phyloP scores from a whole-genome alignment of 148 eudicot genomes.

The Suaeda aralocaspica region DNA sequence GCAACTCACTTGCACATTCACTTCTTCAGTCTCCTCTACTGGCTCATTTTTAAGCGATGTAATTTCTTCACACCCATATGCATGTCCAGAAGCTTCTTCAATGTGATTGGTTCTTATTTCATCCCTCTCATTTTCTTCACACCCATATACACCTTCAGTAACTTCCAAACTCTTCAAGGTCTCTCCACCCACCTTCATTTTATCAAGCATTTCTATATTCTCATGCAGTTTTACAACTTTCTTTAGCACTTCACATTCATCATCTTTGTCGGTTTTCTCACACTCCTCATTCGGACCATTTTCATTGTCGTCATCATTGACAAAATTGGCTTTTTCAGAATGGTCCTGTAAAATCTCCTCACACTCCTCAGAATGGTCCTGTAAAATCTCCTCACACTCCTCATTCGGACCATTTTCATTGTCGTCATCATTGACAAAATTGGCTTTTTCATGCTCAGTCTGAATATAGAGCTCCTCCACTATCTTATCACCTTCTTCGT shows the following conservation, averaged over 20 bases:
- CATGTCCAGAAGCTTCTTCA: conserved; percentile 19
- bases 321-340: conserved; percentile 10
- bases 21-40: conserved; percentile 22
- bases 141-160: conserved; percentile 12
- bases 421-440: conserved; percentile 21
- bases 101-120: conserved; percentile 8
- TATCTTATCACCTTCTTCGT: conserved; percentile 11
- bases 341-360: too few species aligned
- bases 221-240: conserved; percentile 26
- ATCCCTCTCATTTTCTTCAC: conserved; percentile 26
- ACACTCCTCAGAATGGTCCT: conserved; percentile 19
- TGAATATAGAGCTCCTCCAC: conserved; percentile 9
- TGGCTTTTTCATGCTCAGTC: conserved; percentile 10
- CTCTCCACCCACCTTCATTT: conserved; percentile 20
- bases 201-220: conserved; percentile 19
- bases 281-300: conserved; percentile 15
- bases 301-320: conserved; percentile 22
- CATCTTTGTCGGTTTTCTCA: conserved; percentile 22
- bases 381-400: conserved; percentile 15
- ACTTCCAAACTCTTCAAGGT: conserved; percentile 9
- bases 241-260: conserved; percentile 23
- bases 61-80: conserved; percentile 21
- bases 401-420: conserved; percentile 17
- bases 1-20: conserved; percentile 25
- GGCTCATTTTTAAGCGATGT: conserved; percentile 15